A percentile compares a stretch with the other conserved stretches of the same genome.
phyloP scores from a whole-genome alignment of 1,284 basidiomycete genomes.

The Cutaneotrichosporon daszewskae region DNA sequence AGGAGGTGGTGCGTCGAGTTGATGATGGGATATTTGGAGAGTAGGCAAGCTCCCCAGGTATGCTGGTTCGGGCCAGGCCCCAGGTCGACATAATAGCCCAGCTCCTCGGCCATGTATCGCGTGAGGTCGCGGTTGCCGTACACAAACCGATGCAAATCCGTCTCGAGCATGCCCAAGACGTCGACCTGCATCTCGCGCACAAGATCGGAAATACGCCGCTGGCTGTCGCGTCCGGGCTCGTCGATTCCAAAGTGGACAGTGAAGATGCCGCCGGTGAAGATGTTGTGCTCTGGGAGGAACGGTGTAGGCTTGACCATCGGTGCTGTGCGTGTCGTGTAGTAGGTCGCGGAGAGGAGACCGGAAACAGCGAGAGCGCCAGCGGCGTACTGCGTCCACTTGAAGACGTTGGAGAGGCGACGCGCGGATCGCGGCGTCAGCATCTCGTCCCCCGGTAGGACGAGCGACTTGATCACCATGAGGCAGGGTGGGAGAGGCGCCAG shows the following conservation, averaged over 20 bases:
- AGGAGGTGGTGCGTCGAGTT: slow-evolving; percentile 82
- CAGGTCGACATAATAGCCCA: slow-evolving; percentile 65
- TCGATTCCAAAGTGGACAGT: slow-evolving; percentile 86
- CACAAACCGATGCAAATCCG: slow-evolving; percentile 74
- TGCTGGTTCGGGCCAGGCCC: slow-evolving; percentile 84
- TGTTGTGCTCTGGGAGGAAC: slow-evolving; percentile 58
- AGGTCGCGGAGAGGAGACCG: slow-evolving; percentile 7
- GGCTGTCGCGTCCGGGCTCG: slow-evolving; percentile 74
- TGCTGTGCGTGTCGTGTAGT: background rate
- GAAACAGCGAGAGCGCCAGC: slow-evolving; percentile 13
- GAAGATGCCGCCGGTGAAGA: slow-evolving; percentile 87
- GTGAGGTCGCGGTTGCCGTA: slow-evolving; percentile 89
- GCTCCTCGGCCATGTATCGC: slow-evolving; percentile 66
- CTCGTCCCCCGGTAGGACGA: slow-evolving; percentile 15
- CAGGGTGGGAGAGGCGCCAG: slow-evolving; percentile 13
- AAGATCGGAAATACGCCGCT: slow-evolving; percentile 68
- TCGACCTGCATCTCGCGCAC: slow-evolving; percentile 76
- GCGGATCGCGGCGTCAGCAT: slow-evolving; percentile 16
- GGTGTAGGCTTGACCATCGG: slow-evolving; percentile 51
- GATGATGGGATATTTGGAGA: slow-evolving; percentile 90
- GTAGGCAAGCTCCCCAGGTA: slow-evolving; percentile 81
- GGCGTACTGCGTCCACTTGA: slow-evolving; percentile 42
- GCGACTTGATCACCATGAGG: background rate
- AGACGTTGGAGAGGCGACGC: slow-evolving; percentile 13
- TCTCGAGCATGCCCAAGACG: slow-evolving; percentile 71